These are phyloP conservation scores for Sordariomycetes sp. DNA, from an alignment of 2,329 filamentous ascomycete genomes.

Conservation along the genomic window DNA sequence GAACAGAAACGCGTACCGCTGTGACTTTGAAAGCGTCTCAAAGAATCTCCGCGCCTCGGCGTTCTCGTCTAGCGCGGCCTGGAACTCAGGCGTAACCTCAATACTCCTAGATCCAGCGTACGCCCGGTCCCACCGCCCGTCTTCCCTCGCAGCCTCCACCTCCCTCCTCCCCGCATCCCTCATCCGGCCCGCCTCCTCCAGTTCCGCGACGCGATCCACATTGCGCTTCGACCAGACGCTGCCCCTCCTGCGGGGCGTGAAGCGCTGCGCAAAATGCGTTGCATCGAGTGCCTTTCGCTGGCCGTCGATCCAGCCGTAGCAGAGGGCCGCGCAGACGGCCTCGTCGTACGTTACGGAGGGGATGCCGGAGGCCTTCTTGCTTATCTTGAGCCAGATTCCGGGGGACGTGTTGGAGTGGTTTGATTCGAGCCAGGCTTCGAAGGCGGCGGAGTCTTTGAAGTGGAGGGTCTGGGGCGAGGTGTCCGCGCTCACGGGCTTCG, in stretches of 20 bases:
- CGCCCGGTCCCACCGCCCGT: conserved; percentile 29
- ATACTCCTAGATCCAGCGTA: neutral
- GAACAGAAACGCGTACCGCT: conserved; percentile 30
- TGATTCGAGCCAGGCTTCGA: conserved; percentile 24
- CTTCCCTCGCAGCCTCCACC: conserved; percentile 38
- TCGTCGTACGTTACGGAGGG: conserved; percentile 31
- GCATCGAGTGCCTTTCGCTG: conserved; percentile 30
- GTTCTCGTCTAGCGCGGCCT: conserved; percentile 20
- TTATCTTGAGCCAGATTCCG: conserved; percentile 29
- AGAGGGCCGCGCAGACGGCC: conserved; percentile 43
- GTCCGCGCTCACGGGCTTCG: neutral
- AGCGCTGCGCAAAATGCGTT: conserved; percentile 37
- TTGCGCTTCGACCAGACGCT: conserved; percentile 49
- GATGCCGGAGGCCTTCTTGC: conserved; percentile 30
- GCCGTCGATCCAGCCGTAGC: conserved; percentile 52
- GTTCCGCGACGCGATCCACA: conserved; percentile 30
- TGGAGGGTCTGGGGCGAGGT: conserved; percentile 9
- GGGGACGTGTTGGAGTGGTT: conserved; percentile 19
- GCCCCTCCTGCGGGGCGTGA: conserved; percentile 39
- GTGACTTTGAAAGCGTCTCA: conserved; percentile 25
- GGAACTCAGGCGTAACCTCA: neutral
- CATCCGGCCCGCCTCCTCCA: conserved; percentile 34
- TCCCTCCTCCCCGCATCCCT: conserved; percentile 29
- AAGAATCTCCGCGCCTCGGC: conserved; percentile 23
- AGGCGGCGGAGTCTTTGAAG: conserved; percentile 15